Evolutionary conservation across 2,329 filamentous ascomycete genomes (phyloP).

Genomic region (Pyrenophora tritici-repentis): DNA sequence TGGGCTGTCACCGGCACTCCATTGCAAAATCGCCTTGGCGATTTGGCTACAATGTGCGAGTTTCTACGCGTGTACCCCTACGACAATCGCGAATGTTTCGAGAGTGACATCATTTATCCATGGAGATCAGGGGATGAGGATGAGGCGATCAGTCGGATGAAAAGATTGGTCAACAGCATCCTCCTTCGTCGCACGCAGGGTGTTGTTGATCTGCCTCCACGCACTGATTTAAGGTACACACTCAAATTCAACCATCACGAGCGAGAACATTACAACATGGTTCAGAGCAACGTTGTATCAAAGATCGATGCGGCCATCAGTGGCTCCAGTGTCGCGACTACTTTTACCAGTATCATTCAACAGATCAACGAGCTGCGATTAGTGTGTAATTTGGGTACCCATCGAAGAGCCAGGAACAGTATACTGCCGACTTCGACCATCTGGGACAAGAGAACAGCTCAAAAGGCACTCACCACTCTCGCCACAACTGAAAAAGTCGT

Average conservation of each 20-base stretch:
- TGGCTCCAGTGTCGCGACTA: background rate
- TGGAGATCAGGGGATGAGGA: constrained; percentile 46
- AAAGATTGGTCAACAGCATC: constrained; percentile 47
- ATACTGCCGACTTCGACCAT: too few species aligned
- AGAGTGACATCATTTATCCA: constrained; percentile 45
- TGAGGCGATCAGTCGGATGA: constrained; percentile 48
- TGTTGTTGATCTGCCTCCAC: constrained; percentile 47
- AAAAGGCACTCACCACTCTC: too few species aligned
- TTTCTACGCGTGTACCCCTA: constrained; percentile 23
- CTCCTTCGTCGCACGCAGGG: constrained; percentile 50
- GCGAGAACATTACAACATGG: background rate
- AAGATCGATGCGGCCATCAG: background rate
- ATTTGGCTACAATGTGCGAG: constrained; percentile 22
- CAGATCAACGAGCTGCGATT: constrained; percentile 54
- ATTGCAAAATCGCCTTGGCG: constrained; percentile 24
- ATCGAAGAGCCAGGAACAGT: too few species aligned
- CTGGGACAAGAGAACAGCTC: too few species aligned
- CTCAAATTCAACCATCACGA: constrained; percentile 1
- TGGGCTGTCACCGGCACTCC: constrained; percentile 60
- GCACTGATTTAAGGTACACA: constrained; percentile 31
- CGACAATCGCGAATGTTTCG: constrained; percentile 45
- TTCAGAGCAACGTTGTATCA: background rate
- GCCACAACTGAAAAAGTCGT: too few species aligned
- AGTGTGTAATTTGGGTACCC: constrained; percentile 53
- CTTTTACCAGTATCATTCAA: constrained; percentile 42